Evolutionary conservation across 352 stramenopile genomes (phyloP).

Genomic region (Aphanomyces cochlioides): DNA sequence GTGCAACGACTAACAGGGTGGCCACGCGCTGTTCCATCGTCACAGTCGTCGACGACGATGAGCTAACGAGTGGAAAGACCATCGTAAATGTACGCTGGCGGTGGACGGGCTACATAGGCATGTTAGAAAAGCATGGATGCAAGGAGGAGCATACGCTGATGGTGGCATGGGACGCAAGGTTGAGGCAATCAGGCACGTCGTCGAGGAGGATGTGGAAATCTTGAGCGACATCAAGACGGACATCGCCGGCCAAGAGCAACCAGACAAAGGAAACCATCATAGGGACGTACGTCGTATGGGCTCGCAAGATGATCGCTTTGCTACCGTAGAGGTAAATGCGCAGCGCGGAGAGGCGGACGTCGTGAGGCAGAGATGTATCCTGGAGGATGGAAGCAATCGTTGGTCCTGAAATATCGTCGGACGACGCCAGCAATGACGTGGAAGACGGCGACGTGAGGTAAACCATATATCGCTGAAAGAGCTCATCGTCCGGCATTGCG

Average conservation of each 20-base stretch:
- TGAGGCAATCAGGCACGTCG: slow-evolving; percentile 75
- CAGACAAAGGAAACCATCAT: slow-evolving; percentile 69
- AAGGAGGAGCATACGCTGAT: slow-evolving; percentile 53
- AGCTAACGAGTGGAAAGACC: slow-evolving; percentile 60
- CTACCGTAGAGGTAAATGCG: slow-evolving; percentile 83
- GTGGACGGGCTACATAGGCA: slow-evolving; percentile 57
- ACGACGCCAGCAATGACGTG: background rate
- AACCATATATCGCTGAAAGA: slow-evolving; percentile 65
- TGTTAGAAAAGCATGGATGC: no score
- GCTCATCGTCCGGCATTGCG: slow-evolving; percentile 75
- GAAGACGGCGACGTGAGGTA: slow-evolving; percentile 33
- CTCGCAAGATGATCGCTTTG: slow-evolving; percentile 77
- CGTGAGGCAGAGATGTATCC: slow-evolving; percentile 39
- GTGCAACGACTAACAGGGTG: slow-evolving; percentile 74
- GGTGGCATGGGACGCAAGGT: slow-evolving; percentile 74
- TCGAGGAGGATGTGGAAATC: slow-evolving; percentile 76
- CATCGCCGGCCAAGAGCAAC: slow-evolving; percentile 48
- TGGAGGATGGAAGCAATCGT: slow-evolving; percentile 31
- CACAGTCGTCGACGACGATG: slow-evolving; percentile 42
- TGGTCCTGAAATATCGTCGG: background rate
- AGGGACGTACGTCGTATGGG: slow-evolving; percentile 63
- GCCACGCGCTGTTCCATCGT: slow-evolving; percentile 46
- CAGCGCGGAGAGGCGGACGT: slow-evolving; percentile 55
- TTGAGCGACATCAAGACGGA: slow-evolving; percentile 74
- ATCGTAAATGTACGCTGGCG: slow-evolving; percentile 76